Evolutionary conservation across 1,284 basidiomycete genomes (phyloP).

Genomic region (Athelia sp.): DNA sequence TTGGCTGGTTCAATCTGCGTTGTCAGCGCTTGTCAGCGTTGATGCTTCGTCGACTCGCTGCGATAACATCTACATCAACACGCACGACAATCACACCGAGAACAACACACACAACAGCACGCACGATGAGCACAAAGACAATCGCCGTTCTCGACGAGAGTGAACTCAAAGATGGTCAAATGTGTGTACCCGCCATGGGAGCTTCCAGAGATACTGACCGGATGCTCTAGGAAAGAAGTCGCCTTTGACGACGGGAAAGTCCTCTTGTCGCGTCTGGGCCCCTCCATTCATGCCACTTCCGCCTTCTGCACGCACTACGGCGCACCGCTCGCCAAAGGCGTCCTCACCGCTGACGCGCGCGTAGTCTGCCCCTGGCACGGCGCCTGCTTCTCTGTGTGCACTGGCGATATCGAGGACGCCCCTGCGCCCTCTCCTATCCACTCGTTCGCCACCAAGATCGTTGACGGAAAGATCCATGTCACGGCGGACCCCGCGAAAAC

Average conservation of each 20-base stretch:
- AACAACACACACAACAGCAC: too few relatives aligned
- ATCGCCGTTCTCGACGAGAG: constrained; percentile 59
- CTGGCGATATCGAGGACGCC: constrained; percentile 85
- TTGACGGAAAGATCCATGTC: constrained; percentile 78
- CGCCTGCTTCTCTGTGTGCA: constrained; percentile 86
- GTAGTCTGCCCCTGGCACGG: constrained; percentile 43
- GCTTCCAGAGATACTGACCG: constrained; percentile 11
- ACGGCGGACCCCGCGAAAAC: constrained; percentile 68
- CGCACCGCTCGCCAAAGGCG: constrained; percentile 79
- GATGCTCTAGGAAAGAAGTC: constrained; percentile 71
- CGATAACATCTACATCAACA: too few relatives aligned
- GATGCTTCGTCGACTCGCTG: too few relatives aligned
- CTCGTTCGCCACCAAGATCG: constrained; percentile 70
- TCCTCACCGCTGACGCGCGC: constrained; percentile 74
- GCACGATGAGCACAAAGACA: constrained; percentile 45
- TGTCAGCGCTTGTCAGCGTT: too few relatives aligned
- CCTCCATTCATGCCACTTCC: constrained; percentile 74
- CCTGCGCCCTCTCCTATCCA: constrained; percentile 86
- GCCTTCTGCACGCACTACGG: constrained; percentile 91
- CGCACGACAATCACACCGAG: too few relatives aligned
- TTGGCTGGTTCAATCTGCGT: too few relatives aligned
- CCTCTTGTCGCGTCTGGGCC: constrained; percentile 73
- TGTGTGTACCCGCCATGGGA: too few relatives aligned
- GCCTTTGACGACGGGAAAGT: constrained; percentile 78
- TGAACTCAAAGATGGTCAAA: constrained; percentile 74